Conservation (phyloP, 306 rosid species). For the Vigna trinervia region DNA sequence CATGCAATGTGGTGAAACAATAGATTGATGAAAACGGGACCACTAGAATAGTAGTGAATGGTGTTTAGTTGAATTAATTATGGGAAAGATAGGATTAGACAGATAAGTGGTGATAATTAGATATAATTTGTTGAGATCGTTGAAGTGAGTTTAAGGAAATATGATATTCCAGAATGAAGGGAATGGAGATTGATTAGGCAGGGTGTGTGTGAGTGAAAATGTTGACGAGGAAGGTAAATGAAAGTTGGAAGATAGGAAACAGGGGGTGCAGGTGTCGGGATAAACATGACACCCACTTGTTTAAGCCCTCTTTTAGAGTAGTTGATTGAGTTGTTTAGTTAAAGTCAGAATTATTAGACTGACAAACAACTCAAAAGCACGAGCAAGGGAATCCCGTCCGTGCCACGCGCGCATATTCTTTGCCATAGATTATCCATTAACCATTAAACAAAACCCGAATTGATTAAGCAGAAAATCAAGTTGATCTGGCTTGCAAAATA, state of each 20-base stretch:
- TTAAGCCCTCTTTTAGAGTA: conserved; percentile 34
- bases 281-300: conserved; percentile 77
- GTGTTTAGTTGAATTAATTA: conserved; percentile 30
- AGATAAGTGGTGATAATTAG: not conserved
- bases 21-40: conserved; percentile 33
- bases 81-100: not conserved
- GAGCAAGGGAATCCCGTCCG: conserved; percentile 60
- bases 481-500: conserved; percentile 22
- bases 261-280: conserved; percentile 74
- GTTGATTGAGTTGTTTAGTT: conserved; percentile 42
- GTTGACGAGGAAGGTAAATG: conserved; percentile 50
- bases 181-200: conserved; percentile 54
- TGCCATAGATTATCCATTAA: conserved; percentile 37
- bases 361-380: conserved; percentile 68
- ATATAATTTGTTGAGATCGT: conserved; percentile 33
- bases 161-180: conserved; percentile 41
- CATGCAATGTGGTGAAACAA: conserved; percentile 12
- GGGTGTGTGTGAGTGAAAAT: conserved; percentile 45
- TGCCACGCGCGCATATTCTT: conserved; percentile 75
- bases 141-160: not conserved
- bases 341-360: conserved; percentile 38
- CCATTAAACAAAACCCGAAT: conserved; percentile 38
- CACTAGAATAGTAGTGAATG: conserved; percentile 3
- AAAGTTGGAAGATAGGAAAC: conserved; percentile 91
- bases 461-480: conserved; percentile 28